These are phyloP conservation scores for Furcasterigmium sp. DNA, from an alignment of 2,329 filamentous ascomycete species.

Conservation along the genomic window DNA sequence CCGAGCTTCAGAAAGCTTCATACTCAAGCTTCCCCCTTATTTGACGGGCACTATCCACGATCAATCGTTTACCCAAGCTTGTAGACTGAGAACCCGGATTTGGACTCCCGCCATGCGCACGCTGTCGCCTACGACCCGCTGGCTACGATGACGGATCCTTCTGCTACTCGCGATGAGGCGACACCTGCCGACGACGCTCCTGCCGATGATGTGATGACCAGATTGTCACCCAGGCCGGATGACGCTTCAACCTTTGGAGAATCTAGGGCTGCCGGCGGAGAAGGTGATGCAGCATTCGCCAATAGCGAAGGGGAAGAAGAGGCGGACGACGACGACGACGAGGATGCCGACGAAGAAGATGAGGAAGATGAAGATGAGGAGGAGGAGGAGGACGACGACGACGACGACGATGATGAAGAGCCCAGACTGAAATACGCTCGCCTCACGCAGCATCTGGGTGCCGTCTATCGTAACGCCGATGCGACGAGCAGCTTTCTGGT, in stretches of 20 bases:
- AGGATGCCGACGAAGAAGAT: constrained; percentile 36
- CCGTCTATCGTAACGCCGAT: constrained; percentile 91
- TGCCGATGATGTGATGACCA: constrained; percentile 12
- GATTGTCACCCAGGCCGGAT: background rate
- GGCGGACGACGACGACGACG: constrained; percentile 18
- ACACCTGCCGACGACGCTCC: background rate
- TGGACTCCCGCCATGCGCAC: background rate
- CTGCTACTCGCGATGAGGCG: background rate
- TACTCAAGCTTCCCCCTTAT: background rate
- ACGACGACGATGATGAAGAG: constrained; percentile 87
- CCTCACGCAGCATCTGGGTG: constrained; percentile 71
- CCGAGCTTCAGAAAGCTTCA: background rate
- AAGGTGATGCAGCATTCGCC: constrained; percentile 7
- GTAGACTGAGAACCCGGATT: too few species aligned
- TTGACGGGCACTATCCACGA: too few species aligned
- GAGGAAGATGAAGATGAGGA: constrained; percentile 44
- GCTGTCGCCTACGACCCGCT: background rate
- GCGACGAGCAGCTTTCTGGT: constrained; percentile 88
- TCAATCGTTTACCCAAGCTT: too few species aligned
- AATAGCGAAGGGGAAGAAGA: constrained; percentile 9
- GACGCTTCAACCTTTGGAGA: background rate
- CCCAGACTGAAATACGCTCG: constrained; percentile 90
- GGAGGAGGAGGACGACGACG: constrained; percentile 62
- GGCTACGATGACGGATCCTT: constrained; percentile 1
- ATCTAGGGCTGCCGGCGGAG: too few species aligned